Percentiles rank a stretch among this genome's conserved stretches.
Evolutionary conservation across 2,329 filamentous ascomycete genomes (phyloP).

Genomic region (Xylariales sp.): DNA sequence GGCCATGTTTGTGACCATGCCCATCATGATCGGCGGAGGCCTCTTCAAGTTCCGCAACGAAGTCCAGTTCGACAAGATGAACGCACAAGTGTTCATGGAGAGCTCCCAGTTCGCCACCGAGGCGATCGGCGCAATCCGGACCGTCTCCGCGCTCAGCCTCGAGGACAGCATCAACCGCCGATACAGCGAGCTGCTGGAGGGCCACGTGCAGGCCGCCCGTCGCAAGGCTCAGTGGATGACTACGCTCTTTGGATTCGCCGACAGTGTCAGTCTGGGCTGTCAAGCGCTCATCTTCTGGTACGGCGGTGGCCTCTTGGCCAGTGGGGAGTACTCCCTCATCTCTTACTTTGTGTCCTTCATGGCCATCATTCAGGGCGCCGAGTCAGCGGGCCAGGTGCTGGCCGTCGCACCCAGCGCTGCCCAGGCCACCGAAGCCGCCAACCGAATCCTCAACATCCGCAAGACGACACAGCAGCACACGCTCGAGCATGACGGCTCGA

Average conservation of each 20-base stretch:
- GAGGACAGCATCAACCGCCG: constrained; percentile 58
- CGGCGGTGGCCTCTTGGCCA: constrained; percentile 50
- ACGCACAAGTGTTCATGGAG: constrained; percentile 59
- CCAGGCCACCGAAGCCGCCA: constrained; percentile 49
- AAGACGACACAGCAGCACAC: constrained; percentile 26
- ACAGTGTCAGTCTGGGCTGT: constrained; percentile 58
- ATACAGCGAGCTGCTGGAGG: constrained; percentile 52
- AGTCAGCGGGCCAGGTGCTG: constrained; percentile 60
- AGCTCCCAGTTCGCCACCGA: constrained; percentile 70
- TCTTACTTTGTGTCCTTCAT: constrained; percentile 54
- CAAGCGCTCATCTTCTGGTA: constrained; percentile 62
- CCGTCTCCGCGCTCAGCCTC: constrained; percentile 62
- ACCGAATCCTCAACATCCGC: constrained; percentile 48
- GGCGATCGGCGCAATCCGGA: constrained; percentile 65
- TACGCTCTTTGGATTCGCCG: constrained; percentile 60
- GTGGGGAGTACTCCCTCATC: constrained; percentile 38
- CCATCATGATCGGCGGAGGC: constrained; percentile 36
- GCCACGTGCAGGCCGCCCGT: constrained; percentile 54
- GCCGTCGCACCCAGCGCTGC: constrained; percentile 58
- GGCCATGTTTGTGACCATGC: constrained; percentile 52
- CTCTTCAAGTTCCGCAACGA: constrained; percentile 50
- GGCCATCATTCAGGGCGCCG: constrained; percentile 59
- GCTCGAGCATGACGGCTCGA: constrained; percentile 22
- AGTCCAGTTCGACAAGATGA: constrained; percentile 60
- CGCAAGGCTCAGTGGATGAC: constrained; percentile 56